Base-by-base conservation (phyloP, 2,329 filamentous ascomycete genomes). In the Corynespora cassiicola region DNA sequence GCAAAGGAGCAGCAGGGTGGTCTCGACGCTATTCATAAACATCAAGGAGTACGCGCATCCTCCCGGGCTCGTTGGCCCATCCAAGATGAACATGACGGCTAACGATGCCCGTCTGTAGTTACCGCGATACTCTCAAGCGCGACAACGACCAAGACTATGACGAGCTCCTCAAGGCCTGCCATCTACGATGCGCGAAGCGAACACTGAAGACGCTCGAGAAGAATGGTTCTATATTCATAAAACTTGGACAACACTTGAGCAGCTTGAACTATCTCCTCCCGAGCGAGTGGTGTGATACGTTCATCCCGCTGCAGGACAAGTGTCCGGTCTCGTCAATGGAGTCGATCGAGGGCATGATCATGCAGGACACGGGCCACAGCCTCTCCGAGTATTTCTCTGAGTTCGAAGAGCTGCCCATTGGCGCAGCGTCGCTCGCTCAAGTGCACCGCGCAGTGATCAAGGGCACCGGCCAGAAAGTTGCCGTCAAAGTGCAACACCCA, bases 201-300 rank as follows among this genome's bases (percentile, higher is more conserved):
- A 96, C 94, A 1, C 75, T 97, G 26, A 80, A 79, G 40, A 91
- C 95, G 2, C 74, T 97, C 50, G 94, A 99, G 76, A 90, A 88
- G 76, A 97, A 96, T 68, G 94, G 95, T 17, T 95, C 92, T 18
- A 96, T 99, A 49, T 99, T 97, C 58, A 97, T 99, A 67, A 99
- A 99, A 71, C 75, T 99, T 24, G 94, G 94, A 6, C 94, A 99
- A 61, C 94, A 99, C 71, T 70, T 99, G 70, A 96, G 90, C 68
- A 92, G 90, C 50, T 88, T 97, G 87, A 95, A 94, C 62, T 97
- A 97, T 66, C 79, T 97, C 7, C 78, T 97, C 7, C 92, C 92
- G 2, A 72, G 80, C 32, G 92, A 97, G 71, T 97, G 92, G 91
- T 96, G 90, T 20, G 86, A 86, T 21, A 97, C 94, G 0, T 99